phyloP scores from a whole-genome alignment of 768 basidiomycete genomes.

The Amanita phalloides region DNA sequence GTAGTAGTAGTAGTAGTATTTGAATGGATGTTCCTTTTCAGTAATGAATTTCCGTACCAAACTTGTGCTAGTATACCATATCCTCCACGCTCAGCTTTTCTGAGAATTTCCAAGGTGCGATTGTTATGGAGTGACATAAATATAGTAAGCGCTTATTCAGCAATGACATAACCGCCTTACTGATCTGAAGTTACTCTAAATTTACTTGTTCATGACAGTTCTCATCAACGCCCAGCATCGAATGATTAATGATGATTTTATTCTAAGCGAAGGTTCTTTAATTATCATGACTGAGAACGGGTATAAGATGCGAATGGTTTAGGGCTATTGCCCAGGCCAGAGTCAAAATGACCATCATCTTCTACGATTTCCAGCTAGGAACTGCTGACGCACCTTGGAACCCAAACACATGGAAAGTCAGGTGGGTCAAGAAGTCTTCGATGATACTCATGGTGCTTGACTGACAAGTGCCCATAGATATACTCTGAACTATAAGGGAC shows the following conservation, averaged over 20 bases:
- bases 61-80: conserved; percentile 34
- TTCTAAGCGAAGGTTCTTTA: not conserved
- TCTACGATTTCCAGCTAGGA: conserved; percentile 35
- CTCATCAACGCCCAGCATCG: not conserved
- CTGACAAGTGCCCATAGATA: conserved; percentile 7
- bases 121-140: conserved; percentile 16
- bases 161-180: not conserved
- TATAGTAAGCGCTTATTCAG: not conserved
- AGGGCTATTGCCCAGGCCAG: not conserved
- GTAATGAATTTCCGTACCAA: conserved; percentile 17
- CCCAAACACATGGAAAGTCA: conserved; percentile 34
- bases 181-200: too few relatives aligned
- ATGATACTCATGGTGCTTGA: conserved; percentile 19
- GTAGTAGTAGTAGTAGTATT: not conserved
- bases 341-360: conserved; percentile 13
- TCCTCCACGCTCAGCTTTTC: conserved; percentile 27
- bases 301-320: not conserved
- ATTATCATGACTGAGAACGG: too few relatives aligned
- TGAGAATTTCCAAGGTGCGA: conserved; percentile 29
- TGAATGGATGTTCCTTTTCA: not conserved
- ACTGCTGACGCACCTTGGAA: conserved; percentile 23
- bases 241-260: not conserved
- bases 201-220: too few relatives aligned
- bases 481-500: conserved; percentile 17
- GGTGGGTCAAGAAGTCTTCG: conserved; percentile 32